Evolutionary conservation across 208 protist species (phyloP), one percentile per base, ranked within the genome.

Genomic region (Leishmania lainsoni): DNA sequence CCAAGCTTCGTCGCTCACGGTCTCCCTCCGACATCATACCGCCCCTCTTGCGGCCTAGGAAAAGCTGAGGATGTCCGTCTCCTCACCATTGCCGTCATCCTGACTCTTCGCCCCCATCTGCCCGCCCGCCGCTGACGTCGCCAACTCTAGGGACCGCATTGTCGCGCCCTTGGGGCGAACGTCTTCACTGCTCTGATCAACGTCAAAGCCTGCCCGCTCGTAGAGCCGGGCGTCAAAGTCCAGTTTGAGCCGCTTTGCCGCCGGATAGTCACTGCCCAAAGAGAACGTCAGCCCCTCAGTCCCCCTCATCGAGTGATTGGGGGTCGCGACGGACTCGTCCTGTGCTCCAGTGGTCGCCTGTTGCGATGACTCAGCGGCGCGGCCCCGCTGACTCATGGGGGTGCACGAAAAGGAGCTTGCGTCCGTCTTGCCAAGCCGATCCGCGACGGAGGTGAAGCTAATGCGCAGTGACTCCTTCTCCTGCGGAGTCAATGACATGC

Each of bases 401-500:
- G 82, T 79, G 51, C 52, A 58, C 20, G 82, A 85, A 66, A 79
- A 85, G 39, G 56, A 65, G 42, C 73, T 78, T 14, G 63, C 79
- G 72, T 85, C 72, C n/a, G 54, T 76, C 54, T 45, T 78, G 54
- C 82, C 82, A 3, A 85, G 56, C 29, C 73, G 72, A 35, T 81
- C 72, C 29, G 78, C 78, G 3, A 72, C 82, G 8, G 16, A 39
- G 39, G 42, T 70, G 63, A 85, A 85, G 32, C 71, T 79, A 12
- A 9, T 17, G 16, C 76, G 82, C 14, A 89, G 82, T 35, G 17
- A 56, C 52, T 86, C 79, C 42, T 72, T 74, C 29, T 89, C 82
- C 1, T 16, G 9, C 65, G 79, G 32, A 9, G 68, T 78, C 35
- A 89, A 77, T 26, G 79, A 80, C 86, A 86, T 84, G 73, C 86